Percentiles rank a stretch among this genome's conserved stretches.
Evolutionary conservation across 768 basidiomycete genomes (phyloP).

Genomic region (Agaricus subrufescens): DNA sequence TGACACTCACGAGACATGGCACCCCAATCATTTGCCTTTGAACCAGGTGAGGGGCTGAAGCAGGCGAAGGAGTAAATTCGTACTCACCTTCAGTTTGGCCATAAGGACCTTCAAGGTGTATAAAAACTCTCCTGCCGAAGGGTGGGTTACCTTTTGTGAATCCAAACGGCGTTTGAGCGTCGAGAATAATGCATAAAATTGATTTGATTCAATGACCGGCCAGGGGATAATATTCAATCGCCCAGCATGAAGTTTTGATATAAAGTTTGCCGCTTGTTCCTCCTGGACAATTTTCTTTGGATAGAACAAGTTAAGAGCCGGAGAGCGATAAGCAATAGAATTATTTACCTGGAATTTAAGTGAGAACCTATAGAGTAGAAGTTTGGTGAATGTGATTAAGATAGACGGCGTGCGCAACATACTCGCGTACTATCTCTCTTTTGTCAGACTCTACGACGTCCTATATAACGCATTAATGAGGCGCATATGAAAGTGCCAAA

Average conservation of each 20-base stretch:
- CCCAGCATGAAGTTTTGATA: constrained; percentile 53
- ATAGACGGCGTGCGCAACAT: constrained; percentile 13
- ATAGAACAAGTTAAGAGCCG: not conserved
- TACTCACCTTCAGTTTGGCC: constrained; percentile 59
- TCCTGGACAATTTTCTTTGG: constrained; percentile 52
- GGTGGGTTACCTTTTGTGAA: constrained; percentile 43
- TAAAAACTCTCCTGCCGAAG: constrained; percentile 48
- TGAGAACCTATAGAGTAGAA: constrained; percentile 34
- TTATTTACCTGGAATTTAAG: constrained; percentile 39
- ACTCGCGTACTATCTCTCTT: constrained; percentile 56
- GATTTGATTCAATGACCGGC: constrained; percentile 60
- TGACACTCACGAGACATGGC: constrained; percentile 49
- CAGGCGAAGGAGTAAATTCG: not conserved
- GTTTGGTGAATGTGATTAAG: not conserved
- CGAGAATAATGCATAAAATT: constrained; percentile 53
- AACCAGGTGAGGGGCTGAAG: not conserved
- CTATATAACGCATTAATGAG: constrained; percentile 20
- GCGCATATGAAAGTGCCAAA: not conserved
- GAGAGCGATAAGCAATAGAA: not conserved
- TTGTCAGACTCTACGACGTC: constrained; percentile 63
- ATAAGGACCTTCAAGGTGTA: constrained; percentile 57
- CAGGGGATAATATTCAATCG: constrained; percentile 56
- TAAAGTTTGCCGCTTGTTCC: constrained; percentile 60
- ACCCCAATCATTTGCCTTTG: constrained; percentile 61
- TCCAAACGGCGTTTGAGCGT: constrained; percentile 43